A percentile compares a stretch with the other conserved stretches of the same genome.
These are phyloP conservation scores for Picea abies DNA, from an alignment of 83 land plant genomes.

Conservation along the genomic window DNA sequence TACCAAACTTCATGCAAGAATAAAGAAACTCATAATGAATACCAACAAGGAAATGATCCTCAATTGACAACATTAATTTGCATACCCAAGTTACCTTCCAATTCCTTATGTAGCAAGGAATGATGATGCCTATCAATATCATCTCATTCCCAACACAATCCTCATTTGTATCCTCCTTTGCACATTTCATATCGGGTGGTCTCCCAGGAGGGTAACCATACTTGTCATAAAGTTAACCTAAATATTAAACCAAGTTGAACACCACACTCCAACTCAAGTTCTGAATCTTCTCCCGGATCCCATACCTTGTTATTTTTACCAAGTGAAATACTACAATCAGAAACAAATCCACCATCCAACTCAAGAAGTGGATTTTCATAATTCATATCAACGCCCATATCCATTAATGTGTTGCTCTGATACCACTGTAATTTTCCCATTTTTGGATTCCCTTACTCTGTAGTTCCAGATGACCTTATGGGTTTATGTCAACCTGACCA, in stretches of 20 bases:
- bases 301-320: neutral
- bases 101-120: neutral
- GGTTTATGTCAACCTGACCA: no score
- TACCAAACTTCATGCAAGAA: neutral
- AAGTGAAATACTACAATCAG: neutral
- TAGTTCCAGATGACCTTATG: no score
- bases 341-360: neutral
- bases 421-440: no score
- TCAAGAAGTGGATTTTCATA: neutral
- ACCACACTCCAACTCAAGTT: neutral
- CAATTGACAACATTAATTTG: neutral
- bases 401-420: neutral
- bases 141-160: neutral
- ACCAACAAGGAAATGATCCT: neutral
- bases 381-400: neutral
- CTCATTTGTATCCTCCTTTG: neutral
- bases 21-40: neutral
- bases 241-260: no score
- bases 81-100: neutral
- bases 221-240: neutral
- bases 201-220: neutral
- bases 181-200: neutral
- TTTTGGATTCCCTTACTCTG: no score
- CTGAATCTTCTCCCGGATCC: neutral
- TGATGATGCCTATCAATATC: neutral